Base-by-base conservation (phyloP, 1,139 yeast species). In the Suhomyces kunorum region DNA sequence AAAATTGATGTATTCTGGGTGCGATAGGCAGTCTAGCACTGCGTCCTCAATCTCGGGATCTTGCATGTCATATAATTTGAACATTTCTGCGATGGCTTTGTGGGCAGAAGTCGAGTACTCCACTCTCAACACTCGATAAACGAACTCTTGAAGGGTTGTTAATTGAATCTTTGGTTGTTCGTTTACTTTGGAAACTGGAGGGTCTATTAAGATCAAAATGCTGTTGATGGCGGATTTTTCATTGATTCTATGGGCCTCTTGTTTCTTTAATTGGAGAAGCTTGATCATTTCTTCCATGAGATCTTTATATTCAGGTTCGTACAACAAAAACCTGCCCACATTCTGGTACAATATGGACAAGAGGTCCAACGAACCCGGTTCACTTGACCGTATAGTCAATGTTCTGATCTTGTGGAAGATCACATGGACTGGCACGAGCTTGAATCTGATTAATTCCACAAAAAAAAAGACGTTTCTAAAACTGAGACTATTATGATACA, bases 401-500 rank as follows among this genome's bases (percentile, higher is more conserved):
- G 71, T 64, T 46, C 85, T 69, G 39, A 85, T 75, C 55, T 81
- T 84, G 59, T 88, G 92, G 58, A 88, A 85, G 4, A 83, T 71
- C 40, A 83, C 71, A 59, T 79, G 84, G 15, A 71, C 67, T 0
- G 95, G 94, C n/a, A 89, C 70, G 49, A 88, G 59, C 48, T 78
- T 80, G 59, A 89, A 90, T 56, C 87, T 87, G 34, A 84, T 77
- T 64, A 89, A 66, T 54, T 90, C 97, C 37, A 81, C 69, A 48
- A 87, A 82, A 47, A 84, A 83, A 26, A 74, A 68, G 28, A 86
- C 75, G 48, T 76, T 80, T 48, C 70, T 74, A 50, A 81, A 76
- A 47, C 79, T 78, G 39, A 83, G 58, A 23, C 55, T 58, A 40
- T 74, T 73, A 20, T 80, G 71, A 46, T 73, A 71, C 26, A 82